Evolutionary conservation across 257 asterid species (phyloP), one percentile per base, ranked within the genome.

Genomic region (Solanum chiquidenum): DNA sequence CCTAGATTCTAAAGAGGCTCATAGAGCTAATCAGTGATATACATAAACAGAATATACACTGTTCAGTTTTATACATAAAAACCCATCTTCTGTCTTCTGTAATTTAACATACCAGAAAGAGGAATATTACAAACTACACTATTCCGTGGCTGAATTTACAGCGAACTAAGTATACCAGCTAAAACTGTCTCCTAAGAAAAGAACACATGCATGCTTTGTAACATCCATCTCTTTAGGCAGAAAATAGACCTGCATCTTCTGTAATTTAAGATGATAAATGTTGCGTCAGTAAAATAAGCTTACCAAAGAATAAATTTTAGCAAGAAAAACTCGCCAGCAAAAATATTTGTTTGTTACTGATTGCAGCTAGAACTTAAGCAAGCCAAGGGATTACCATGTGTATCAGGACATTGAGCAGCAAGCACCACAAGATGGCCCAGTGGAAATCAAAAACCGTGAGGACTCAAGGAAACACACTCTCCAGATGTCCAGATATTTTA

Each of bases 401-500:
- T 66, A 73, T 89, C 34, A 83, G 89, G 86, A 87, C 58, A 89
- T 35, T 90, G 89, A 75, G 89, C 91, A 23, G 23, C 38, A 44
- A 76, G 84, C 87, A 83, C 86, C 38, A 87, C 52, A 80, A 58
- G 87, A 38, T 33, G 69, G 23, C 62, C 86, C 68, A 27, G 72
- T 37, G 14, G 77, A 83, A 66, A 86, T 93, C 93, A 94, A 91
- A 92, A 91, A 87, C 88, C 91, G 74, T 90, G 90, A 85, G 92
- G 88, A 90, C 92, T 92, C 92, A 95, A 66, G 40, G 95, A 93
- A 86, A 94, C 93, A 88, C 93, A 71, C 91, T 93, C 87, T 91
- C 89, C 35, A 95, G 92, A 91, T 96, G 98, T 87, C 98, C 99
- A 14, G 98, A 96, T 83, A 97, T 94, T 85, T 93, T 94, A 88